phyloP scores from a whole-genome alignment of 768 basidiomycete genomes.

The Pholiota microspora region DNA sequence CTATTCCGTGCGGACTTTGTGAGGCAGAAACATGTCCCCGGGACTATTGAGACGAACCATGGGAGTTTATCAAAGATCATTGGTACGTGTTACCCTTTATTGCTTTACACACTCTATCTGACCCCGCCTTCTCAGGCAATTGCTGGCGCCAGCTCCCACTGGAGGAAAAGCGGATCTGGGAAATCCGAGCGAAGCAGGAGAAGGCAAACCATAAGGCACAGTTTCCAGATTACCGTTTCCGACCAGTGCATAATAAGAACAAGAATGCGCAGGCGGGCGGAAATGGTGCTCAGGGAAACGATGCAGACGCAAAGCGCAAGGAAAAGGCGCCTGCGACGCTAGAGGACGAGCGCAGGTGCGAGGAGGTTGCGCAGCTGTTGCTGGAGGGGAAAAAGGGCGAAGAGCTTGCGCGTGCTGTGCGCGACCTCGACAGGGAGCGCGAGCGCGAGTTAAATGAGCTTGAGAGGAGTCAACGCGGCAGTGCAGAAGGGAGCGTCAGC shows the following conservation, averaged over 20 bases:
- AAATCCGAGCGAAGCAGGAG: constrained; percentile 66
- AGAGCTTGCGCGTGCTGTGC: constrained; percentile 59
- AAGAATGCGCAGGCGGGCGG: too few relatives aligned
- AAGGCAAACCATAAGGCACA: constrained; percentile 68
- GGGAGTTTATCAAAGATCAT: constrained; percentile 74
- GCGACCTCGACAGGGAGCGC: constrained; percentile 43
- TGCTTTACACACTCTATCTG: constrained; percentile 9
- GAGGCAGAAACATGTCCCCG: constrained; percentile 74
- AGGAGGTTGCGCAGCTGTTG: constrained; percentile 61
- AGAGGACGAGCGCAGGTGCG: constrained; percentile 66
- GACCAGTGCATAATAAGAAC: constrained; percentile 53
- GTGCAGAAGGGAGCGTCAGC: too few relatives aligned
- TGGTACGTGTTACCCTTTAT: constrained; percentile 39
- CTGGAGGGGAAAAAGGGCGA: constrained; percentile 72
- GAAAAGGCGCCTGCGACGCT: constrained; percentile 35
- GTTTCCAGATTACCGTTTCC: constrained; percentile 67
- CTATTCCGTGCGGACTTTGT: constrained; percentile 84
- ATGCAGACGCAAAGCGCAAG: constrained; percentile 21
- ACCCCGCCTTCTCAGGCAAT: constrained; percentile 50
- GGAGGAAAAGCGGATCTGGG: constrained; percentile 73
- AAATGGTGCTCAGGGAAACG: constrained; percentile 8
- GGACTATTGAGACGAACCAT: constrained; percentile 76
- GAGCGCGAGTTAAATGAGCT: constrained; percentile 17
- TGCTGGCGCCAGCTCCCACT: constrained; percentile 74
- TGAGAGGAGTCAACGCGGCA: too few relatives aligned